Evolutionary conservation across 1,139 yeast species (phyloP).

Genomic region (Scheffersomyces titani): DNA sequence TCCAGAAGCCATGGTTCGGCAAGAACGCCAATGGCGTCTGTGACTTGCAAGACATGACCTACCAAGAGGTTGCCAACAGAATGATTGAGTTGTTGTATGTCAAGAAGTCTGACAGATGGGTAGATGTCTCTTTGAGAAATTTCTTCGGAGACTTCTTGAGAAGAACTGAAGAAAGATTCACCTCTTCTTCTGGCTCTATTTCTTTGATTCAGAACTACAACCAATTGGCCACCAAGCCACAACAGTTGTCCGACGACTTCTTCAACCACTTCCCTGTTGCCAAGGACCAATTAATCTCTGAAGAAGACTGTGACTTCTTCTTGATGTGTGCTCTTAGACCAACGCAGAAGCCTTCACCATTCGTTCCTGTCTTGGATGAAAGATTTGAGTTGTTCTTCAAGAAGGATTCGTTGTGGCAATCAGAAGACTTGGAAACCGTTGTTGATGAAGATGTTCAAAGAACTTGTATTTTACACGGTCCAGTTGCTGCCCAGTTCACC

Average conservation of each 20-base stretch:
- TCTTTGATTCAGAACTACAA: slow-evolving; percentile 76
- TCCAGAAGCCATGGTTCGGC: slow-evolving; percentile 98
- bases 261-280: slow-evolving; percentile 73
- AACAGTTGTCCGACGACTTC: slow-evolving; percentile 56
- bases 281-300: slow-evolving; percentile 79
- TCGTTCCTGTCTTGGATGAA: slow-evolving; percentile 92
- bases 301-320: slow-evolving; percentile 95
- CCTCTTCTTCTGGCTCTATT: slow-evolving; percentile 48
- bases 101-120: slow-evolving; percentile 80
- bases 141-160: slow-evolving; percentile 84
- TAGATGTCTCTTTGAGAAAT: slow-evolving; percentile 82
- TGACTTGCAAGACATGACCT: slow-evolving; percentile 95
- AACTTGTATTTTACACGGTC: slow-evolving; percentile 97
- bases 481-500: slow-evolving; percentile 95
- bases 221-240: slow-evolving; percentile 66
- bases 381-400: slow-evolving; percentile 95
- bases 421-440: slow-evolving; percentile 95
- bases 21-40: slow-evolving; percentile 75
- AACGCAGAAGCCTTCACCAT: slow-evolving; percentile 94
- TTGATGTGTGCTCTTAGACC: slow-evolving; percentile 83
- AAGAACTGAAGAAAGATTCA: slow-evolving; percentile 96
- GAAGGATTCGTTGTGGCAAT: slow-evolving; percentile 99
- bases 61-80: slow-evolving; percentile 86
- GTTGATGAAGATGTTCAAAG: slow-evolving; percentile 96
- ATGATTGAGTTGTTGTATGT: slow-evolving; percentile 88